Percentiles rank a stretch among this genome's conserved stretches.
Conservation (phyloP, 371 early-diverging fungal species). For the Syncephalastrum sp. region DNA sequence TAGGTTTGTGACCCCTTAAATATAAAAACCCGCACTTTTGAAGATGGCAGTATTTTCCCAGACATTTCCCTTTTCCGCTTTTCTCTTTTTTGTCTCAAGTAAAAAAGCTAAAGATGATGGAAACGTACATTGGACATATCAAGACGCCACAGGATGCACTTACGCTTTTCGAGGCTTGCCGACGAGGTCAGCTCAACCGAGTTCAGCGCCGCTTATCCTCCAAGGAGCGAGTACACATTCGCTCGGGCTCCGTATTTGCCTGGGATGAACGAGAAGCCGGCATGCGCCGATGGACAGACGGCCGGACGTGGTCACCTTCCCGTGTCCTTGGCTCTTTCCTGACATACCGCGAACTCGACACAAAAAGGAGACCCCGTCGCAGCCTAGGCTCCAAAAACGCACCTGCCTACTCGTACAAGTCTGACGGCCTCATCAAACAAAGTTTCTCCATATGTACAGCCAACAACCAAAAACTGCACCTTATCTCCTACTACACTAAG, state of each 20-base stretch:
- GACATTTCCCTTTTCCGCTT: neutral
- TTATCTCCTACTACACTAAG: conserved; percentile 85
- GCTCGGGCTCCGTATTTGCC: conserved; percentile 81
- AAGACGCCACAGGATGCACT: conserved; percentile 81
- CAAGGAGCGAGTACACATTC: conserved; percentile 60
- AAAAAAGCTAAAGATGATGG: conserved; percentile 22
- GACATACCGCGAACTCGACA: conserved; percentile 74
- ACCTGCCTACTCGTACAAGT: conserved; percentile 53
- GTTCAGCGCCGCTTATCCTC: conserved; percentile 76
- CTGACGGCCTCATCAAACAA: conserved; percentile 61
- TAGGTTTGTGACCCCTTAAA: neutral
- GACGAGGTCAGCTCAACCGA: conserved; percentile 61
- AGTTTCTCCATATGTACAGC: conserved; percentile 69
- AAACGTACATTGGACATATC: conserved; percentile 63
- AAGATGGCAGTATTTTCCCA: too few relatives aligned
- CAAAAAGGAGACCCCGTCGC: conserved; percentile 47
- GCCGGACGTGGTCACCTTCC: conserved; percentile 84
- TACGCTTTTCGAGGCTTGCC: conserved; percentile 82
- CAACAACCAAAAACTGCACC: conserved; percentile 77
- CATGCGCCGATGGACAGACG: conserved; percentile 92
- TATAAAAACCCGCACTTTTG: neutral
- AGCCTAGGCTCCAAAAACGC: conserved; percentile 29
- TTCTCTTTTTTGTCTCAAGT: conserved; percentile 2
- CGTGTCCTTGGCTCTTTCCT: conserved; percentile 75
- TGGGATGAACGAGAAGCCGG: conserved; percentile 87